Evolutionary conservation across 768 basidiomycete genomes (phyloP).

Genomic region (Bullera alba): DNA sequence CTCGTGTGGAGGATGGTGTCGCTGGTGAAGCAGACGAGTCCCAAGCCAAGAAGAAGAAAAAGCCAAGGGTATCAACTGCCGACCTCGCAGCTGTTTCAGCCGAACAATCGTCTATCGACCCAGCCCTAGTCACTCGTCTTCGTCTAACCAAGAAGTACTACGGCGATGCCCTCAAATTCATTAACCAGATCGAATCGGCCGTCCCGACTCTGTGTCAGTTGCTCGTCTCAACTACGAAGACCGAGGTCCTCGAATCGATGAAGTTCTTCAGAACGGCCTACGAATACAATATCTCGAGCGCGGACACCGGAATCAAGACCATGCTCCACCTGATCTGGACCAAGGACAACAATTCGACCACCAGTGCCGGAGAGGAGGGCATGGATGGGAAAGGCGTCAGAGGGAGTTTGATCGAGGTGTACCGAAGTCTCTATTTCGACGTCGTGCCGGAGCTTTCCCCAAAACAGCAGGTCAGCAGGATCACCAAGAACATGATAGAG

Average conservation of each 20-base stretch:
- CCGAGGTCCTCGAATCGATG: slow-evolving; percentile 51
- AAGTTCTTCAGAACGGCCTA: slow-evolving; percentile 77
- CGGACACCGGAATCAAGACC: slow-evolving; percentile 85
- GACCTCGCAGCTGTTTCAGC: slow-evolving; percentile 63
- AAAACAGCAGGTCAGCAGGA: slow-evolving; percentile 81
- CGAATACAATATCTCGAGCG: slow-evolving; percentile 70
- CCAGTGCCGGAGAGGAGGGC: slow-evolving; percentile 50
- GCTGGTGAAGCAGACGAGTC: slow-evolving; percentile 6
- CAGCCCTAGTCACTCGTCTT: slow-evolving; percentile 59
- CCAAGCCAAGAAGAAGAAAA: slow-evolving; percentile 39
- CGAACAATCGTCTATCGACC: slow-evolving; percentile 65
- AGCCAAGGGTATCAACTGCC: slow-evolving; percentile 44
- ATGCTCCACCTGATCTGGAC: slow-evolving; percentile 97
- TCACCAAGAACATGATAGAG: slow-evolving; percentile 97
- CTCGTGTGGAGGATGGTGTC: slow-evolving; percentile 4
- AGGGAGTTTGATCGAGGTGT: slow-evolving; percentile 79
- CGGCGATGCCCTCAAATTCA: slow-evolving; percentile 75
- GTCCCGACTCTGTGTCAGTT: slow-evolving; percentile 68
- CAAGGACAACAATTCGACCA: slow-evolving; percentile 80
- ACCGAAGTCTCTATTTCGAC: slow-evolving; percentile 81
- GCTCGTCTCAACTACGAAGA: slow-evolving; percentile 63
- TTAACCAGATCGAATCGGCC: slow-evolving; percentile 60
- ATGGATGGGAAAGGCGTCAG: slow-evolving; percentile 81
- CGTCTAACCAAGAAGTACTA: slow-evolving; percentile 78
- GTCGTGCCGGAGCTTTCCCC: slow-evolving; percentile 63